phyloP scores from a whole-genome alignment of 768 basidiomycete genomes.

The Suillus discolor region DNA sequence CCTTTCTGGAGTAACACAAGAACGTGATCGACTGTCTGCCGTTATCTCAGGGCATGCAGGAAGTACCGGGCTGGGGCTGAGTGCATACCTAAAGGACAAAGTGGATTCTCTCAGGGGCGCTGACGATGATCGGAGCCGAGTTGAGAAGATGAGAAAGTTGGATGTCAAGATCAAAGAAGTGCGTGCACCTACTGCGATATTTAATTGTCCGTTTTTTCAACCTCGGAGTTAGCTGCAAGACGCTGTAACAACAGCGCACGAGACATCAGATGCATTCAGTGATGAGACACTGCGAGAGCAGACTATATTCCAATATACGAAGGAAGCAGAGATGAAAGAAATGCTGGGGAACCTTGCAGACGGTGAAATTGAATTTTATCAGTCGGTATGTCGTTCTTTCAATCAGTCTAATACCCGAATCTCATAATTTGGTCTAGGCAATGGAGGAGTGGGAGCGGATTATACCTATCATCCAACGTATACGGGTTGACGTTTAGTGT shows the following conservation, averaged over 20 bases:
- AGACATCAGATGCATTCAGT: constrained; percentile 95
- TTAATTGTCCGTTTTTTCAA: constrained; percentile 1
- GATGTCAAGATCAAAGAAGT: constrained; percentile 97
- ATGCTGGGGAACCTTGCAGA: constrained; percentile 88
- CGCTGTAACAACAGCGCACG: constrained; percentile 92
- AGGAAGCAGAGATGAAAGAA: constrained; percentile 97
- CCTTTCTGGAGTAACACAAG: constrained; percentile 87
- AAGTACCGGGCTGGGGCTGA: constrained; percentile 79
- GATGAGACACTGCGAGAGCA: constrained; percentile 94
- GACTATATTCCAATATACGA: constrained; percentile 83
- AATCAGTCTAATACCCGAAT: constrained; percentile 9
- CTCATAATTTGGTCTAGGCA: constrained; percentile 47
- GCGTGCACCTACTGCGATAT: constrained; percentile 8
- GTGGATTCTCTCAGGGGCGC: constrained; percentile 91
- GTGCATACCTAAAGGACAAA: constrained; percentile 89
- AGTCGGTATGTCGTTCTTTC: constrained; percentile 55
- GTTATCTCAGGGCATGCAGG: constrained; percentile 88
- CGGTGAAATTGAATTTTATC: constrained; percentile 94
- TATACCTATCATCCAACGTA: constrained; percentile 90
- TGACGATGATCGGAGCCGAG: constrained; percentile 90
- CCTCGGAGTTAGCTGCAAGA: constrained; percentile 76
- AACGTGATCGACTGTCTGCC: constrained; percentile 90
- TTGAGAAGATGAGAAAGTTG: constrained; percentile 91
- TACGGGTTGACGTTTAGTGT: constrained; percentile 84
- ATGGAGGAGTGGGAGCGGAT: constrained; percentile 99